phyloP scores from a whole-genome alignment of 192 early-diverging fungal species.

The Coemansia pectinata region DNA sequence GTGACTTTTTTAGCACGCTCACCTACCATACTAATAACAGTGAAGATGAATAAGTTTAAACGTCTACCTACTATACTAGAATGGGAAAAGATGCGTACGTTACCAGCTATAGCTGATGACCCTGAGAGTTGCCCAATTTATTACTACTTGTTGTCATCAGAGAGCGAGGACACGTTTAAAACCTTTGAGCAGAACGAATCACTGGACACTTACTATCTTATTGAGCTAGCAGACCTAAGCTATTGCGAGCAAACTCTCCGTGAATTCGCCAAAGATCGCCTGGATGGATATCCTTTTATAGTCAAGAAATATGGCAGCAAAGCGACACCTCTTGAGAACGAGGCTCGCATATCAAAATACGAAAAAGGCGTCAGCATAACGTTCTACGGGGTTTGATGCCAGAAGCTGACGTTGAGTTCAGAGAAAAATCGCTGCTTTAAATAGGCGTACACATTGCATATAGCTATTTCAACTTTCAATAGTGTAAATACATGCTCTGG shows the following conservation, averaged over 20 bases:
- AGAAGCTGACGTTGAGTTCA: background rate
- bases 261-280: background rate
- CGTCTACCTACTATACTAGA: background rate
- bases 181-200: background rate
- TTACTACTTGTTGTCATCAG: background rate
- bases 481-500: background rate
- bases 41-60: background rate
- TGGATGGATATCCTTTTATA: background rate
- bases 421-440: background rate
- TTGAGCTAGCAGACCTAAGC: background rate
- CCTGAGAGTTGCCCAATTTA: background rate
- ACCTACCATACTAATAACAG: too few species aligned
- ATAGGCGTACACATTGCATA: background rate
- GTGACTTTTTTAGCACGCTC: too few species aligned
- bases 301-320: background rate
- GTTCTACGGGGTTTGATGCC: background rate
- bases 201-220: background rate
- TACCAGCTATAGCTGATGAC: background rate
- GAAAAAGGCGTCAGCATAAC: background rate
- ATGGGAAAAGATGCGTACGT: background rate
- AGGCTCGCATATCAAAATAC: constrained; percentile 4
- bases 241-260: background rate
- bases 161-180: background rate
- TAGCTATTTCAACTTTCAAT: background rate
- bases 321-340: constrained; percentile 3